A percentile compares a stretch with the other conserved stretches of the same genome.
Evolutionary conservation across 2,329 filamentous ascomycete species (phyloP).

Genomic region (Aspergillus luchuensis): DNA sequence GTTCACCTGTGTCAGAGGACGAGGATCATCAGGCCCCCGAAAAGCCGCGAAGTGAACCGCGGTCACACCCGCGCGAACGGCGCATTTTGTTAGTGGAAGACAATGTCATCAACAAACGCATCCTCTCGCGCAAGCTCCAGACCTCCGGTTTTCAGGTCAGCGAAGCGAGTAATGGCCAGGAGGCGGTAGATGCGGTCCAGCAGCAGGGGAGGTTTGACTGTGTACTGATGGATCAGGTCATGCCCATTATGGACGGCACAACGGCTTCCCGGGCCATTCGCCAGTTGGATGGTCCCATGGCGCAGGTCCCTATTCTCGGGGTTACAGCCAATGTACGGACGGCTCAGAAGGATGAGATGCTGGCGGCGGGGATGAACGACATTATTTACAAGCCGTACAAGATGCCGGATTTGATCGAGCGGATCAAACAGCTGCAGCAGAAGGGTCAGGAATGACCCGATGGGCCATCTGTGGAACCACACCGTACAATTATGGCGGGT

Average conservation of each 20-base stretch:
- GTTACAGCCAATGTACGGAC: conserved; percentile 73
- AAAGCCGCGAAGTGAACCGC: neutral
- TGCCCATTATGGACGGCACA: conserved; percentile 82
- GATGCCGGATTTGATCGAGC: conserved; percentile 69
- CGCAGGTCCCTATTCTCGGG: conserved; percentile 37
- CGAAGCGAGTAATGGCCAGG: conserved; percentile 43
- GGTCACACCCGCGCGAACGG: neutral
- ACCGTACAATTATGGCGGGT: no score
- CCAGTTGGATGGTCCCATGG: conserved; percentile 59
- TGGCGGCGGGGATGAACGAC: conserved; percentile 73
- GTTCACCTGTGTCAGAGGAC: no score
- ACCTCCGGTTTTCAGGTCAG: conserved; percentile 39
- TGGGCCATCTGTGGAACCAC: no score
- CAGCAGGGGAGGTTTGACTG: conserved; percentile 53
- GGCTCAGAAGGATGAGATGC: conserved; percentile 71
- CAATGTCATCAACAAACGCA: conserved; percentile 47
- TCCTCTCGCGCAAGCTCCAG: conserved; percentile 41
- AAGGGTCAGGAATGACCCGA: neutral
- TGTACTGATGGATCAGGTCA: conserved; percentile 79
- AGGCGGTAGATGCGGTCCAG: conserved; percentile 46
- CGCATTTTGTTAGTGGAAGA: conserved; percentile 48
- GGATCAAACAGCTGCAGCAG: conserved; percentile 60
- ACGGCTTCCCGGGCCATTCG: conserved; percentile 71
- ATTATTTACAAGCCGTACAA: conserved; percentile 79
- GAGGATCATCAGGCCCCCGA: neutral